Evolutionary conservation across 768 basidiomycete species (phyloP).

Genomic region (Hericium alpestre): DNA sequence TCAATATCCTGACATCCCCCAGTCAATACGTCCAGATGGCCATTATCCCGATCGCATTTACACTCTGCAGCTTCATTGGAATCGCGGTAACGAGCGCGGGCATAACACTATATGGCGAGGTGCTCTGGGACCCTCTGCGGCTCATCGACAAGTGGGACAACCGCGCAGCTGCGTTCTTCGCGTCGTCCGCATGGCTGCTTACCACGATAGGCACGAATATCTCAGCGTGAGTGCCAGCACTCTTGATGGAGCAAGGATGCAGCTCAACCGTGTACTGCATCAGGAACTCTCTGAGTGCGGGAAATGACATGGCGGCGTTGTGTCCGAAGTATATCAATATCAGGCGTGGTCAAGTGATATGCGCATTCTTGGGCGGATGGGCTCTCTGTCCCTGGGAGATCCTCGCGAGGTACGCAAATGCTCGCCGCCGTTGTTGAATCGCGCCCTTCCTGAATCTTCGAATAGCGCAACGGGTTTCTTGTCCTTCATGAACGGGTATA

Average conservation of each 20-base stretch:
- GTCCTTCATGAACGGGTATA: constrained; percentile 73
- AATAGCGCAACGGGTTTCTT: constrained; percentile 52
- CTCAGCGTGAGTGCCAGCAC: constrained; percentile 34
- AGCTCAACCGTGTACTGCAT: neutral
- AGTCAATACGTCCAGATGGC: constrained; percentile 67
- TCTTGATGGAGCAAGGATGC: too few species aligned
- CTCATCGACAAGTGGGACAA: constrained; percentile 79
- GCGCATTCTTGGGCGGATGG: constrained; percentile 79
- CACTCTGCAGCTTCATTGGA: constrained; percentile 67
- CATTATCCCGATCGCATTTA: constrained; percentile 71
- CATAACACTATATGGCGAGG: constrained; percentile 53
- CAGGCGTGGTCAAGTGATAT: constrained; percentile 62
- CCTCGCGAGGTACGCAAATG: constrained; percentile 30
- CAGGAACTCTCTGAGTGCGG: constrained; percentile 57
- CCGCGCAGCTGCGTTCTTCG: constrained; percentile 79
- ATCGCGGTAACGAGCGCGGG: constrained; percentile 76
- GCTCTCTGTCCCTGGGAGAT: constrained; percentile 83
- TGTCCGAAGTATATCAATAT: constrained; percentile 75
- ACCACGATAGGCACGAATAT: constrained; percentile 59
- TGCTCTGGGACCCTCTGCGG: constrained; percentile 64
- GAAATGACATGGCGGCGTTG: constrained; percentile 78
- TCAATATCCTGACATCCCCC: neutral
- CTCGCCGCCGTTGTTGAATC: constrained; percentile 8
- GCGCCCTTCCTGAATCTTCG: neutral
- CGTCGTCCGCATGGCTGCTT: constrained; percentile 60